These are phyloP conservation scores for Zhuliangozyma blackwelliae DNA, from an alignment of 1,139 yeast species.

Conservation along the genomic window DNA sequence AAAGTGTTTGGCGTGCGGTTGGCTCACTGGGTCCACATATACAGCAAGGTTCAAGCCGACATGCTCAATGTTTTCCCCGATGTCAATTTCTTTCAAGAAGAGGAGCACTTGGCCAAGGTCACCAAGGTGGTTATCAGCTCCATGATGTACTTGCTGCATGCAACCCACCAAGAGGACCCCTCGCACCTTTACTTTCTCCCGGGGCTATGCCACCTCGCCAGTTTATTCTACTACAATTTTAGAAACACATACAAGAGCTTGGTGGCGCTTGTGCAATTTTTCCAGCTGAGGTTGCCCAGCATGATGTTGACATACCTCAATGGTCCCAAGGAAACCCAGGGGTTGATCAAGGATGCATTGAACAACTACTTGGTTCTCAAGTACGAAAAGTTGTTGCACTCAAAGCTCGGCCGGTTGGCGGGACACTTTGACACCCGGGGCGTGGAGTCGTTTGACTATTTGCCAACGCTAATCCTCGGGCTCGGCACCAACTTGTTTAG, in stretches of 20 bases:
- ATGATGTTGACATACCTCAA: constrained; percentile 16
- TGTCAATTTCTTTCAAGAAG: constrained; percentile 35
- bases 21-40: constrained; percentile 5
- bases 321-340: constrained; percentile 6
- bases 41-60: constrained; percentile 17
- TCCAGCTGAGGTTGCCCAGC: constrained; percentile 29
- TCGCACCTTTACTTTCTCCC: constrained; percentile 14
- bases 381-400: constrained; percentile 43
- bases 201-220: constrained; percentile 32
- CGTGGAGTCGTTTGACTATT: constrained; percentile 26
- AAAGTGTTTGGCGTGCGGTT: constrained; percentile 5
- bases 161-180: no score
- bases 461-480: constrained; percentile 19
- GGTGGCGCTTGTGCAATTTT: constrained; percentile 39
- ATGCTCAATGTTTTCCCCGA: constrained; percentile 39
- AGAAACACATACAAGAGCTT: constrained; percentile 37
- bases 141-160: constrained; percentile 13
- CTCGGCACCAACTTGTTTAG: constrained; percentile 19
- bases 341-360: constrained; percentile 6
- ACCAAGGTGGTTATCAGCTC: constrained; percentile 25
- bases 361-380: constrained; percentile 21
- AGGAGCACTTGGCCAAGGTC: constrained; percentile 21
- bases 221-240: constrained; percentile 36
- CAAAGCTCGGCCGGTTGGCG: constrained; percentile 41
- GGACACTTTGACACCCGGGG: constrained; percentile 46